Conservation (phyloP, 495 filamentous ascomycete species). For the Lasiosphaeriaceae sp. region DNA sequence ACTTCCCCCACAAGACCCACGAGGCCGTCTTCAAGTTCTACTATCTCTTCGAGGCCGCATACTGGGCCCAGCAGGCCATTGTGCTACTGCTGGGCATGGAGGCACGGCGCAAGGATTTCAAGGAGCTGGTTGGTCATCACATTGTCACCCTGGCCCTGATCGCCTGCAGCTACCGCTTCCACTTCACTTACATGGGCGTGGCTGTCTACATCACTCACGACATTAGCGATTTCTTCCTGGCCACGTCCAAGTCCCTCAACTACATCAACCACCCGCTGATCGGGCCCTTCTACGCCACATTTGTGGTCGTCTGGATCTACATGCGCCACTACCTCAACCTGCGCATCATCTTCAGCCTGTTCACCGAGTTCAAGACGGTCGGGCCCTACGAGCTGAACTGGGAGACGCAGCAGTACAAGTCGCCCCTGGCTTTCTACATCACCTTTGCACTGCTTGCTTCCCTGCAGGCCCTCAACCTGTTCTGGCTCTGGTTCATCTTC, state of each 20-base stretch:
- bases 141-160: constrained; percentile 91
- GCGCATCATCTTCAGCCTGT: constrained; percentile 75
- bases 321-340: constrained; percentile 89
- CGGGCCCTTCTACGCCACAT: constrained; percentile 77
- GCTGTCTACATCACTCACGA: constrained; percentile 97
- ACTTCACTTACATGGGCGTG: constrained; percentile 97
- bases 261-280: constrained; percentile 79
- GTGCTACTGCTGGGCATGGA: constrained; percentile 86
- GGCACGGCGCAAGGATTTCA: constrained; percentile 94
- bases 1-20: constrained; percentile 83
- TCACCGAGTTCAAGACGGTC: constrained; percentile 84
- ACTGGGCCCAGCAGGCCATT: constrained; percentile 94
- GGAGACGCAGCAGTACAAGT: constrained; percentile 82
- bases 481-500: constrained; percentile 82
- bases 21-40: constrained; percentile 91
- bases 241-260: constrained; percentile 91
- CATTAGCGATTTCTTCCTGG: constrained; percentile 94
- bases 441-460: constrained; percentile 65
- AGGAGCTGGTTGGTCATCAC: constrained; percentile 91
- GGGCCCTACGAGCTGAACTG: constrained; percentile 86
- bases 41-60: constrained; percentile 91
- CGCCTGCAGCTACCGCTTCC: constrained; percentile 87
- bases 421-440: constrained; percentile 68
- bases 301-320: constrained; percentile 86
- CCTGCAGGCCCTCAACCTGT: constrained; percentile 77